Percentiles rank a stretch among this genome's conserved stretches.
Conservation (phyloP, 495 filamentous ascomycete species). For the Friedmanniomyces endolithicus region DNA sequence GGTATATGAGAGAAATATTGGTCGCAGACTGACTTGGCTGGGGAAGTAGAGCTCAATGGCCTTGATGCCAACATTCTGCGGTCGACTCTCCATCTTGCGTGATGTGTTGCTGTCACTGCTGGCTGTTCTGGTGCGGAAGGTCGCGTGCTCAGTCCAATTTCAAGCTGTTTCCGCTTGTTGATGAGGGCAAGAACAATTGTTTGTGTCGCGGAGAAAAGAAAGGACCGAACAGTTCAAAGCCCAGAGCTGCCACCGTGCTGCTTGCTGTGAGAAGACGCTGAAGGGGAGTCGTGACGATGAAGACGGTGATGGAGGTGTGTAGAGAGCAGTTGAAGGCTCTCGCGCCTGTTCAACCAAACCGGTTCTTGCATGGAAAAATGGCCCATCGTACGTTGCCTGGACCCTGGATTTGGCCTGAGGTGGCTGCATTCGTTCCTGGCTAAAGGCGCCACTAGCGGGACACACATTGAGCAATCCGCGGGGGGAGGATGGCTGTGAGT, state of each 20-base stretch:
- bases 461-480: no score
- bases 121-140: not conserved
- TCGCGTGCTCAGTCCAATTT: constrained; percentile 2
- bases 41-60: constrained; percentile 99
- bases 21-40: constrained; percentile 56
- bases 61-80: constrained; percentile 97
- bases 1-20: not conserved
- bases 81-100: constrained; percentile 67
- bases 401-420: no score
- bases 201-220: not conserved
- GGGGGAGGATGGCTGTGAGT: no score
- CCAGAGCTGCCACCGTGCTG: not conserved
- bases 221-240: not conserved
- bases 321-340: not conserved
- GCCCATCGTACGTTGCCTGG: no score
- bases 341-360: no score
- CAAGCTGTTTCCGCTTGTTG: not conserved
- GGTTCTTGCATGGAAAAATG: no score
- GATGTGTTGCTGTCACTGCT: not conserved
- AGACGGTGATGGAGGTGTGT: not conserved
- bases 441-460: no score
- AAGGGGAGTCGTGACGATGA: not conserved
- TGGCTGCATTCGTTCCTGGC: no score
- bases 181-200: constrained; percentile 1
- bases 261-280: not conserved